These are phyloP conservation scores for Immersiporthe knoxdaviesiana DNA, from an alignment of 2,329 filamentous ascomycete genomes.

Conservation along the genomic window DNA sequence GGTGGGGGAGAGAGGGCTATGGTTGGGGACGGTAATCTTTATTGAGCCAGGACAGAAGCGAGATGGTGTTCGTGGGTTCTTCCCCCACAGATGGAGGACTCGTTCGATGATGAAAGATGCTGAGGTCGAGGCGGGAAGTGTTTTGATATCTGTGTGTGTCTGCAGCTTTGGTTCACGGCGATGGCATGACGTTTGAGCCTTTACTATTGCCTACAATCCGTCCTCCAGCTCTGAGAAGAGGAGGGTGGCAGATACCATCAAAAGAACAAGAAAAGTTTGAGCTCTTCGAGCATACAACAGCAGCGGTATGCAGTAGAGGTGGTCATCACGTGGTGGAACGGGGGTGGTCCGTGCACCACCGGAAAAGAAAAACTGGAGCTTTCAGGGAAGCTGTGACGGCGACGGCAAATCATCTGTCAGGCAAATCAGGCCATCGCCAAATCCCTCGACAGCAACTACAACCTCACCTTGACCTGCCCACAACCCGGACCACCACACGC, in stretches of 20 bases:
- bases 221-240: background rate
- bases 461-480: conserved; percentile 3
- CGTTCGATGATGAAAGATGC: background rate
- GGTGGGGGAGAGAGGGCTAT: background rate
- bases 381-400: conserved; percentile 3
- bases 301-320: background rate
- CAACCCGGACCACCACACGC: conserved; percentile 9
- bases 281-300: too few species aligned
- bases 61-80: background rate
- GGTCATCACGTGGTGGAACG: conserved; percentile 11
- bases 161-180: too few species aligned
- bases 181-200: background rate
- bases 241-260: too few species aligned
- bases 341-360: conserved; percentile 12
- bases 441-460: conserved; percentile 28
- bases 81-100: background rate
- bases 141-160: too few species aligned
- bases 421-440: conserved; percentile 28
- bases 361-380: conserved; percentile 17
- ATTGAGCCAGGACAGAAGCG: background rate
- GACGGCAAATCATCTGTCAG: conserved; percentile 24
- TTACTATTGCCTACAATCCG: background rate
- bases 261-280: background rate
- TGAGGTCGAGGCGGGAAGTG: background rate
- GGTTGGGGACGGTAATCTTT: background rate